Percentiles rank a stretch among this genome's conserved stretches.
phyloP scores from a whole-genome alignment of 164 flowering plant species.

The Kalanchoe fedtschenkoi region DNA sequence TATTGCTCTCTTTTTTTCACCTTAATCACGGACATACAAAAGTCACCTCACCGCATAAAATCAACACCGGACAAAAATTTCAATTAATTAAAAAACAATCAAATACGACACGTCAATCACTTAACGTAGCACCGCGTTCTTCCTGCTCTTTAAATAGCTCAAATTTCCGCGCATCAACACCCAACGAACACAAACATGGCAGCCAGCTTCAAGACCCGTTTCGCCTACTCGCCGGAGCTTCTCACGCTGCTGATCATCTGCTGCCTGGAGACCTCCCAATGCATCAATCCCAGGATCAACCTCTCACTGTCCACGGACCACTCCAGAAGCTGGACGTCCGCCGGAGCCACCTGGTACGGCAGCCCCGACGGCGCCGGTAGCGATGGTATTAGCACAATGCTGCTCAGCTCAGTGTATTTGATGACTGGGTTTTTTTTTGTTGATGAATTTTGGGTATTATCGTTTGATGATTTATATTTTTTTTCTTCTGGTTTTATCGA shows the following conservation, averaged over 20 bases:
- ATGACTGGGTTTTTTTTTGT: background rate
- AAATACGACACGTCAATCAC: too few relatives aligned
- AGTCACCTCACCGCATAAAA: too few relatives aligned
- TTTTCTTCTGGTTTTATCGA: background rate
- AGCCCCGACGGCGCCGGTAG: slow-evolving; percentile 41
- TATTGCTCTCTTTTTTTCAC: too few relatives aligned
- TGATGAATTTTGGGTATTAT: too few relatives aligned
- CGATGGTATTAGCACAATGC: slow-evolving; percentile 19
- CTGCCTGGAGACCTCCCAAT: slow-evolving; percentile 11
- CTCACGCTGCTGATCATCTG: background rate
- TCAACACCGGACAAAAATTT: too few relatives aligned
- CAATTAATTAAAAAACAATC: too few relatives aligned
- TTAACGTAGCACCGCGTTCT: too few relatives aligned
- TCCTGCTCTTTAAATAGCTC: too few relatives aligned
- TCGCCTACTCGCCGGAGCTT: background rate
- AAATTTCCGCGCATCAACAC: too few relatives aligned
- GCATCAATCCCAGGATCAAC: slow-evolving; percentile 12
- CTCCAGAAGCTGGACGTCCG: slow-evolving; percentile 28
- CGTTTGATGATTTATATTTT: too few relatives aligned
- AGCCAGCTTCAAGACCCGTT: background rate
- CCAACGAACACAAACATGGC: background rate
- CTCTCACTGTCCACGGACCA: slow-evolving; percentile 13
- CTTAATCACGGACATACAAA: too few relatives aligned
- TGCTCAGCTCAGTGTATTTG: too few relatives aligned
- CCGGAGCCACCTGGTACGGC: slow-evolving; percentile 56